phyloP scores from a whole-genome alignment of 345 rosid genomes.

The Eucalyptus sp. region DNA sequence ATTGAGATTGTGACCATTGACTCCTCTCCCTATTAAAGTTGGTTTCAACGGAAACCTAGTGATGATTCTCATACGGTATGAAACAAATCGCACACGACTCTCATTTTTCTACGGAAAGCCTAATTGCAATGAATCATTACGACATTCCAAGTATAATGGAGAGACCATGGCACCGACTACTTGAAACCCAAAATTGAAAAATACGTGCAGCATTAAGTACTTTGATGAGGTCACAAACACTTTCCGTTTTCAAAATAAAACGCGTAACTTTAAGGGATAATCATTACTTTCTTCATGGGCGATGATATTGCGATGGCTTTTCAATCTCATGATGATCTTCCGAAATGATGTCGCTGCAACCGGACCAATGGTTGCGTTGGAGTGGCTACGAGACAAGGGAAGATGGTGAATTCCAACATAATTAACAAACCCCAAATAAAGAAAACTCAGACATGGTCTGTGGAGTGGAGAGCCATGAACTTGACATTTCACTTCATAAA shows the following conservation, averaged over 20 bases:
- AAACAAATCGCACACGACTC: not conserved
- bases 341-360: not conserved
- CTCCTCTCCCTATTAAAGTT: not conserved
- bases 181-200: not conserved
- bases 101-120: not conserved
- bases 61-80: not conserved
- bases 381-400: not conserved
- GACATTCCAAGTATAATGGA: not conserved
- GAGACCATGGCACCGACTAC: not conserved
- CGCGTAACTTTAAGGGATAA: not conserved
- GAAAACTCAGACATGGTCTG: not conserved
- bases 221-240: not conserved
- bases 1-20: not conserved
- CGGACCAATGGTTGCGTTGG: not conserved
- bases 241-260: not conserved
- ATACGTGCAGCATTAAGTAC: not conserved
- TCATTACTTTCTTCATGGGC: not conserved
- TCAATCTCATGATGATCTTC: not conserved
- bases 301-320: not conserved
- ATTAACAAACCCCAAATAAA: not conserved
- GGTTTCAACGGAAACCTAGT: not conserved
- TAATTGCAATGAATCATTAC: not conserved
- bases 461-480: not conserved
- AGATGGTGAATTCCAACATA: not conserved
- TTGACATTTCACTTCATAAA: not conserved